These are phyloP conservation scores for Lentinula edodes DNA, from an alignment of 768 basidiomycete genomes.

Conservation along the genomic window DNA sequence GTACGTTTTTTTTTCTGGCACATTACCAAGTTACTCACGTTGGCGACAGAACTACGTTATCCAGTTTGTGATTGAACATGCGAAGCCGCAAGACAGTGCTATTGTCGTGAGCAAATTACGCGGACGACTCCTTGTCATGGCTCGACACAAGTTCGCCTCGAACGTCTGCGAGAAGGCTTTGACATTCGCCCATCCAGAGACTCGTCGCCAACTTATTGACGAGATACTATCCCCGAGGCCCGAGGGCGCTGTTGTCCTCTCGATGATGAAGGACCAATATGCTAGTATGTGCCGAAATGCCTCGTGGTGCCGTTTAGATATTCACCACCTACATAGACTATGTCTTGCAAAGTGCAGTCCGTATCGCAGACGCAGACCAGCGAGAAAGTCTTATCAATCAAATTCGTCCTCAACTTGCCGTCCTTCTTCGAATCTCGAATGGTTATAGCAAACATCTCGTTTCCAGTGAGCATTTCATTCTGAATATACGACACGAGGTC, in stretches of 20 bases:
- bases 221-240: constrained; percentile 68
- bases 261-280: constrained; percentile 85
- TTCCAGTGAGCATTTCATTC: constrained; percentile 50
- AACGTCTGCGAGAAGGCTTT: constrained; percentile 95
- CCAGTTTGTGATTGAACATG: constrained; percentile 87
- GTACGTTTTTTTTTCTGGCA: constrained; percentile 33
- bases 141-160: constrained; percentile 89
- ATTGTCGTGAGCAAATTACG: constrained; percentile 63
- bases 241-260: constrained; percentile 66
- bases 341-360: constrained; percentile 76
- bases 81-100: constrained; percentile 61
- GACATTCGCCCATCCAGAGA: constrained; percentile 55
- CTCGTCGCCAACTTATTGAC: constrained; percentile 65
- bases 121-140: constrained; percentile 74
- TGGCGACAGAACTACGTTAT: constrained; percentile 86
- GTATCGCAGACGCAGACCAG: constrained; percentile 67
- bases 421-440: constrained; percentile 67
- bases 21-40: constrained; percentile 9
- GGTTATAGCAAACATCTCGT: constrained; percentile 71
- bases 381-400: constrained; percentile 55
- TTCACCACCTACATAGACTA: constrained; percentile 49
- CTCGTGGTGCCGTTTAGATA: not conserved
- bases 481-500: not conserved
- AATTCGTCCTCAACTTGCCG: constrained; percentile 62
- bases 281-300: constrained; percentile 55